Conservation (phyloP, 805 yeast genomes). For the Ogataea nakhonphanomensis region DNA sequence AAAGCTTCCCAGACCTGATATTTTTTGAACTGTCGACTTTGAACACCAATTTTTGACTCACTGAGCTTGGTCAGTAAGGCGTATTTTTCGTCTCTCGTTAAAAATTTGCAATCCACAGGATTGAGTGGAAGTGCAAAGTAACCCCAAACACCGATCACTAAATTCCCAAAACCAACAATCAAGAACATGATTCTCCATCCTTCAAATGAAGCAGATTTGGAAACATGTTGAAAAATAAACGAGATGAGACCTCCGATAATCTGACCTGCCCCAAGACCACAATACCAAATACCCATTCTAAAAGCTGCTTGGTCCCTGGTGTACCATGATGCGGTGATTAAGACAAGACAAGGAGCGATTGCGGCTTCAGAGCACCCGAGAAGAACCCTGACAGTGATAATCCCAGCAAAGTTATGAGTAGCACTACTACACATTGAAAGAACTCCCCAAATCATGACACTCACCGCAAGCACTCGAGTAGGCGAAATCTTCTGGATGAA, state of each 20-base stretch:
- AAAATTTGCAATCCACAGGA: conserved; percentile 29
- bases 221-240: conserved; percentile 52
- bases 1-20: conserved; percentile 47
- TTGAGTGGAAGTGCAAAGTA: conserved; percentile 46
- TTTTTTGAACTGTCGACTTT: conserved; percentile 42
- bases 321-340: conserved; percentile 35
- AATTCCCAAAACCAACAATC: conserved; percentile 52
- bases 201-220: conserved; percentile 34
- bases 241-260: conserved; percentile 45
- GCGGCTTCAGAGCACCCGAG: conserved; percentile 30
- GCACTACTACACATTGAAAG: conserved; percentile 47
- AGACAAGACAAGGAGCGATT: conserved; percentile 33
- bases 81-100: conserved; percentile 34
- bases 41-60: conserved; percentile 49
- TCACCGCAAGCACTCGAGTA: conserved; percentile 44
- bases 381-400: conserved; percentile 38
- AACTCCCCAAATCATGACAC: conserved; percentile 60
- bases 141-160: conserved; percentile 45
- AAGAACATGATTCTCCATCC: conserved; percentile 65
- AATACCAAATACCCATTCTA: conserved; percentile 35
- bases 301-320: conserved; percentile 31
- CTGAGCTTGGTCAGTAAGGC: conserved; percentile 43
- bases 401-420: conserved; percentile 39
- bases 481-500: conserved; percentile 54
- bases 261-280: conserved; percentile 40